A percentile compares a stretch with the other conserved stretches of the same genome.
Conservation (phyloP, 805 yeast species). For the Nakazawaea molendinolei region DNA sequence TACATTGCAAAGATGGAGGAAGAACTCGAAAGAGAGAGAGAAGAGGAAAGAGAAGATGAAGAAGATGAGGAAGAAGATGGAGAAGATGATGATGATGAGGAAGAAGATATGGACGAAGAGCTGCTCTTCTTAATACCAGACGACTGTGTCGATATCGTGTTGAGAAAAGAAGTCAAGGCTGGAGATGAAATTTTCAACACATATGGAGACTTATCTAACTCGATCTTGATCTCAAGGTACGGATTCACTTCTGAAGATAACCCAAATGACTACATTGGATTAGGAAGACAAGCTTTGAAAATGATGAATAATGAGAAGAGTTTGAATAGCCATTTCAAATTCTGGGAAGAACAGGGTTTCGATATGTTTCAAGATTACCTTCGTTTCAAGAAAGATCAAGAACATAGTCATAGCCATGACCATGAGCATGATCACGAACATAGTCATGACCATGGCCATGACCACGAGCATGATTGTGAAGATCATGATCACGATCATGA, state of each 20-base stretch:
- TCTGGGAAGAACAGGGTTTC: constrained; percentile 39
- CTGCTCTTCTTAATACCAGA: constrained; percentile 33
- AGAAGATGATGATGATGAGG: constrained; percentile 17
- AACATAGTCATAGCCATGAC: constrained; percentile 13
- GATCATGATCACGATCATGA: too few species aligned
- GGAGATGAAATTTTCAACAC: constrained; percentile 72
- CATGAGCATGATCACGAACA: constrained; percentile 16
- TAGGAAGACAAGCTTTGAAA: constrained; percentile 44
- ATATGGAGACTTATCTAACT: constrained; percentile 69
- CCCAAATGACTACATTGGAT: constrained; percentile 46
- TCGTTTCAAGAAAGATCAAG: constrained; percentile 13
- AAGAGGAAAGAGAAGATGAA: constrained; percentile 22
- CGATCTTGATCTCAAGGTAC: constrained; percentile 63
- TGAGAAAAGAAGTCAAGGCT: constrained; percentile 34
- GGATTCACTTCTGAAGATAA: constrained; percentile 64
- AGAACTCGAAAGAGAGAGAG: constrained; percentile 19
- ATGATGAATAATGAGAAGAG: constrained; percentile 27
- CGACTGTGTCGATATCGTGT: constrained; percentile 67
- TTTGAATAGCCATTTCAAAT: constrained; percentile 33
- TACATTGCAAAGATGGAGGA: constrained; percentile 24
- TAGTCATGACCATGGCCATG: constrained; percentile 15
- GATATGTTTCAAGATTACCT: constrained; percentile 21
- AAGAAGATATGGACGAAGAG: constrained; percentile 18
- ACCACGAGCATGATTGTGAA: constrained; percentile 17
- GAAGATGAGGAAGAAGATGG: constrained; percentile 20